Evolutionary conservation across 1,139 yeast species (phyloP).

Genomic region (Pneumocystis canis): DNA sequence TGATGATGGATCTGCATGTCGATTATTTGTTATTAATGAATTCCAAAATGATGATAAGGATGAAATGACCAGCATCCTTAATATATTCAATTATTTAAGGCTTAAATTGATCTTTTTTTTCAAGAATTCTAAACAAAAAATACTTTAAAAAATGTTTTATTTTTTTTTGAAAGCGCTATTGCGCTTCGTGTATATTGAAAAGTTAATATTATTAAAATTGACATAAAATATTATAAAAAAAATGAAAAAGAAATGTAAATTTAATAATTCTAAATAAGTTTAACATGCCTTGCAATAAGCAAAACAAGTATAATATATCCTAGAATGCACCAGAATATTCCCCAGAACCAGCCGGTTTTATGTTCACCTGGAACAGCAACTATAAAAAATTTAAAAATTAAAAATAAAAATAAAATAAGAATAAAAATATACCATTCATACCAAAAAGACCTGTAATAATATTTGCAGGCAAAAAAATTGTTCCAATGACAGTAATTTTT

Average conservation of each 20-base stretch:
- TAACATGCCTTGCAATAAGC: background rate
- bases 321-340: background rate
- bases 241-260: background rate
- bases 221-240: background rate
- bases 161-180: background rate
- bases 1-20: background rate
- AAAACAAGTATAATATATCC: background rate
- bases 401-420: background rate
- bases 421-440: conserved; percentile 47
- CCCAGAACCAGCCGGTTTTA: background rate
- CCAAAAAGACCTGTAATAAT: conserved; percentile 87
- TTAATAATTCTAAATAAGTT: background rate
- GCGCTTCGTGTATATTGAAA: background rate
- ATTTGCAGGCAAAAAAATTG: conserved; percentile 78
- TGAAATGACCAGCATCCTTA: background rate
- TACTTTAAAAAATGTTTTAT: background rate
- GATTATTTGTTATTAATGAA: background rate
- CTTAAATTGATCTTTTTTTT: background rate
- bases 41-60: background rate
- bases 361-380: background rate
- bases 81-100: background rate
- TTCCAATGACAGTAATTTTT: conserved; percentile 80
- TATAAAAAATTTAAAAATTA: background rate
- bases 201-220: background rate
- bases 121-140: background rate